Evolutionary conservation across 192 early-diverging fungal species (phyloP), one percentile per base, ranked within the genome.

Genomic region (Coemansia sp.): DNA sequence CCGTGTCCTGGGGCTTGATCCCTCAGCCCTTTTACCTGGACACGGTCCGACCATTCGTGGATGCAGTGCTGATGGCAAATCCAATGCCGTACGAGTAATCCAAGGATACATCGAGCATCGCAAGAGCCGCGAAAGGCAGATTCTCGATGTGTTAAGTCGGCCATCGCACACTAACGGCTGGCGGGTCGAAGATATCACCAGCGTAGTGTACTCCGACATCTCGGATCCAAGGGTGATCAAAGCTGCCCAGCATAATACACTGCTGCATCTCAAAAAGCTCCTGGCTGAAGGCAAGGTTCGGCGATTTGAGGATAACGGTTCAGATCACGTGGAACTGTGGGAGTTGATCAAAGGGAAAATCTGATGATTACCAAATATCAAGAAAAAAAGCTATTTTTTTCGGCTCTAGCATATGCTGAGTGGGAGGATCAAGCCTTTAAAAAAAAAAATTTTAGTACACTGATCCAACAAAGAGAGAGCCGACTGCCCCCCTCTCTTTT

Each of bases 101-200:
- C 70, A 86, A 30, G 86, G 90, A 55, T 96, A 95, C 66, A 90
- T 95, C 25, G 61, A 64, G 9, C 93, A 96, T 73, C 88, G 95
- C 8, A 58, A 80, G 23, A 83, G 88, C 37, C 85, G 94, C 42
- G 94, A 96, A 60, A 53, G 73, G 13, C 87, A 95, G 70, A 90
- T 96, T 49, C 9, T 90, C n/a, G 62, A 59, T 0, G 75, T 87
- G 2, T 51, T 91, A 12, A 42, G 20, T 0, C 13, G 42, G 0
- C 20, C 37, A 25, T 33, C 66, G 16, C 26, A 28, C 13, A 35
- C 42, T 28, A 43, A 34, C 29, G 63, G 59, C 45, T 75, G 72
- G 72, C 58, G 52, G 2, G 46, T 74, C 3, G 70, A 71, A 13
- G 70, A 76, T 16, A 57, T 82, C 3, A 73, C 79, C 18, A 26